Percentiles rank a stretch among this genome's conserved stretches.
Conservation (phyloP, 192 early-diverging fungal genomes). For the Chytriomyces hyalinus region DNA sequence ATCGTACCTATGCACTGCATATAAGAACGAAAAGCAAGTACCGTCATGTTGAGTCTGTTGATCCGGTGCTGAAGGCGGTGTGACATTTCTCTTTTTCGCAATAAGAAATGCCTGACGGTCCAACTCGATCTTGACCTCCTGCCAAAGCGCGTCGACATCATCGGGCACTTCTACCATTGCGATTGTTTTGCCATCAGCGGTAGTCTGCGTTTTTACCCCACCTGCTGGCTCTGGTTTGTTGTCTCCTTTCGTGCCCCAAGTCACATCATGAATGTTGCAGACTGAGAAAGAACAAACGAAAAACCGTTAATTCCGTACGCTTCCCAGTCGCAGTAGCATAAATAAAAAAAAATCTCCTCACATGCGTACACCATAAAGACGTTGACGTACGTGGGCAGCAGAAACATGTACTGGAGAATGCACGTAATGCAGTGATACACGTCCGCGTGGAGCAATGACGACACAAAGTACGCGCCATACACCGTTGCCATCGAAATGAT, state of each 20-base stretch:
- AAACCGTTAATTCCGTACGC: neutral
- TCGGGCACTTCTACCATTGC: conserved; percentile 78
- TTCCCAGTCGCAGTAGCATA: neutral
- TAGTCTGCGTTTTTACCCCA: conserved; percentile 72
- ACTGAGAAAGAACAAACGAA: conserved; percentile 21
- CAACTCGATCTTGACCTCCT: conserved; percentile 71
- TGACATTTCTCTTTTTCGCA: conserved; percentile 48
- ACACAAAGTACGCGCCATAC: conserved; percentile 30
- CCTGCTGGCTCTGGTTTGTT: conserved; percentile 72
- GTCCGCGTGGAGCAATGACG: conserved; percentile 29
- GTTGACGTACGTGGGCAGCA: conserved; percentile 86
- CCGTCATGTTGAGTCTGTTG: conserved; percentile 46
- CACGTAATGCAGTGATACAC: conserved; percentile 47
- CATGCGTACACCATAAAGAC: conserved; percentile 84
- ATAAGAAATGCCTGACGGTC: conserved; percentile 41
- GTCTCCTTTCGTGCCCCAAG: conserved; percentile 97
- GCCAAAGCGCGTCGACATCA: conserved; percentile 83
- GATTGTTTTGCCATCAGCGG: conserved; percentile 68
- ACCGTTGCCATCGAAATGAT: conserved; percentile 28
- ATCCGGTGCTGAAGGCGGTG: conserved; percentile 39
- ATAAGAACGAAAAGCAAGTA: neutral
- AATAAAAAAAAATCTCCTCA: conserved; percentile 27
- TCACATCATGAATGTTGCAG: conserved; percentile 90
- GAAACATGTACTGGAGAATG: conserved; percentile 53
- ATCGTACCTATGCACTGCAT: neutral